phyloP scores from a whole-genome alignment of 2,329 filamentous ascomycete species.

The Arthrinium puccinioides region DNA sequence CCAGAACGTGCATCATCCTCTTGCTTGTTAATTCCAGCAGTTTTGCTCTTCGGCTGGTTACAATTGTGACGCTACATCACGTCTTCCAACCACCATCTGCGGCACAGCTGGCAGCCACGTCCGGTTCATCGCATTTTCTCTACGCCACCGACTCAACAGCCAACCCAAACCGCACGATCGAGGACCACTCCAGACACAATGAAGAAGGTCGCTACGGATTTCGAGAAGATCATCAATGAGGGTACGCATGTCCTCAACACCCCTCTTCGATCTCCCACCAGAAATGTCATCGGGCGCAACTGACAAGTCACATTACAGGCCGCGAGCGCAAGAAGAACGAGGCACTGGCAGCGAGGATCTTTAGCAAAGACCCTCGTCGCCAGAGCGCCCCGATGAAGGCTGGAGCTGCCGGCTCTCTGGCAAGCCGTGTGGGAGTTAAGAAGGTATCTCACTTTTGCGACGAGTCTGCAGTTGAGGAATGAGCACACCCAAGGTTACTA shows the following conservation, averaged over 20 bases:
- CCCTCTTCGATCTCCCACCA: too few species aligned
- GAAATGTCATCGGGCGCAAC: too few species aligned
- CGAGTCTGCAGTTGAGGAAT: too few species aligned
- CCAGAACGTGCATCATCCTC: too few species aligned
- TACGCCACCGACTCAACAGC: neutral
- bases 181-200: constrained; percentile 19
- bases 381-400: constrained; percentile 47
- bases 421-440: constrained; percentile 65
- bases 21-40: too few species aligned
- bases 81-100: too few species aligned
- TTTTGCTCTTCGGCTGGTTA: too few species aligned
- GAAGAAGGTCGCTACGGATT: constrained; percentile 38
- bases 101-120: neutral
- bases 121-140: neutral
- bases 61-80: too few species aligned
- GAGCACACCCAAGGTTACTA: too few species aligned
- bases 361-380: constrained; percentile 51
- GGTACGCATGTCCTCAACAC: constrained; percentile 30
- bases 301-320: too few species aligned
- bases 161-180: neutral
- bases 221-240: constrained; percentile 48
- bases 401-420: constrained; percentile 48
- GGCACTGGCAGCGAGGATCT: constrained; percentile 64
- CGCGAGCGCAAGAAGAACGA: constrained; percentile 67
- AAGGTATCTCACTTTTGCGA: constrained; percentile 56